Conservation (phyloP, 2,329 filamentous ascomycete genomes). For the Karstenula rhodostoma region DNA sequence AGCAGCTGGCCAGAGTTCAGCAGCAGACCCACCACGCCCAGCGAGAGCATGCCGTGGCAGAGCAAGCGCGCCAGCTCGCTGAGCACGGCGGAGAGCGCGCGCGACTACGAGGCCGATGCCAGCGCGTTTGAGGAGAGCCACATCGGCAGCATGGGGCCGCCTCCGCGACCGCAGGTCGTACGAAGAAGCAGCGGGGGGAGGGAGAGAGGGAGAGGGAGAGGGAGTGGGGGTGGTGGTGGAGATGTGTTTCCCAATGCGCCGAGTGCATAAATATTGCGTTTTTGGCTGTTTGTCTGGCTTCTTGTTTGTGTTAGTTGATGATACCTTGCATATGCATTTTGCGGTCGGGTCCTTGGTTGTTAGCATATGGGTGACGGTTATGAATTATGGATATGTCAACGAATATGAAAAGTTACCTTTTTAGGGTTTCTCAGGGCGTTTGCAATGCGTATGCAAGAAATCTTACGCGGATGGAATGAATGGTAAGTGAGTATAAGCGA, state of each 20-base stretch:
- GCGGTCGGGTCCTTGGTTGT: not conserved
- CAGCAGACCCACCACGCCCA: constrained; percentile 8
- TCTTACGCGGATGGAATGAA: not conserved
- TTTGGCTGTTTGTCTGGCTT: not conserved
- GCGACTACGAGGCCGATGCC: constrained; percentile 28
- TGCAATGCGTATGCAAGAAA: not conserved
- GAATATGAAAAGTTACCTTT: not conserved
- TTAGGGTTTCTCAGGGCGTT: no score
- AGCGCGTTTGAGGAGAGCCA: constrained; percentile 16
- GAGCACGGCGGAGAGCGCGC: constrained; percentile 37
- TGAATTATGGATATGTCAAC: not conserved
- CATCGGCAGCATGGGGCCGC: constrained; percentile 25
- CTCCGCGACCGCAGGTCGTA: constrained; percentile 12
- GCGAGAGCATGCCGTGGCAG: constrained; percentile 35
- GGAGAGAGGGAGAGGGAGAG: not conserved
- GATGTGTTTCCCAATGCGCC: constrained; percentile 29
- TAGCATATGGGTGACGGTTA: not conserved
- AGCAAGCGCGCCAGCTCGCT: constrained; percentile 45
- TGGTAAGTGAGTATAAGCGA: no score
- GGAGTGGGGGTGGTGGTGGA: no score
- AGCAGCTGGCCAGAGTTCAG: constrained; percentile 23
- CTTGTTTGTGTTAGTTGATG: constrained; percentile 1
- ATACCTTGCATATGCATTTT: constrained; percentile 10
- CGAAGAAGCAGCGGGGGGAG: constrained; percentile 14
- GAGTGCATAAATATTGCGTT: constrained; percentile 22